phyloP scores from a whole-genome alignment of 1,139 yeast species.

The Blastobotrys ciferrii region DNA sequence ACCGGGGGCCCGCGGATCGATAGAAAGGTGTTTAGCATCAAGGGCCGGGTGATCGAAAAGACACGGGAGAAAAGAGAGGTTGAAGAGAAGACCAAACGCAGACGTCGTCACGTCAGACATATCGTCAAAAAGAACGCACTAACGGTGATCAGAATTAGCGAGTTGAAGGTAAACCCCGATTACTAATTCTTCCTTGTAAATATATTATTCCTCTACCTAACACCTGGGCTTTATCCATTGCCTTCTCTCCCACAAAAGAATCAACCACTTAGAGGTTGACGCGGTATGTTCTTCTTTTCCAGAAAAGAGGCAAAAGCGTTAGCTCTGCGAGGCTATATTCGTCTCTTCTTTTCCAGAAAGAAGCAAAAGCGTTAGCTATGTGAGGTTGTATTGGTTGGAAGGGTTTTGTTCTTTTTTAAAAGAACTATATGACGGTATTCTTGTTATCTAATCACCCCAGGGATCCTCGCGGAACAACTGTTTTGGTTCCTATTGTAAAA shows the following conservation, averaged over 20 bases:
- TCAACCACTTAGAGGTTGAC: neutral
- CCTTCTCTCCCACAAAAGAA: neutral
- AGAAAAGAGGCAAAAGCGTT: no score
- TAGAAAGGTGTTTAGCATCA: slow-evolving; percentile 54
- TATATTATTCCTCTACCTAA: neutral
- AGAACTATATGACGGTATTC: no score
- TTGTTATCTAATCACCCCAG: no score
- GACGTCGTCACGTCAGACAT: slow-evolving; percentile 82
- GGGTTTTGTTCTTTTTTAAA: no score
- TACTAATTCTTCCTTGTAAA: slow-evolving; percentile 11
- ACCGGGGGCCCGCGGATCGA: slow-evolving; percentile 53
- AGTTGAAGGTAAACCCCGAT: slow-evolving; percentile 37
- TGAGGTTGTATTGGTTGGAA: no score
- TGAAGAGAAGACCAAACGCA: slow-evolving; percentile 66
- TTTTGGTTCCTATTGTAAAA: no score
- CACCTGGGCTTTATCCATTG: no score
- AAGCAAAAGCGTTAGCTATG: no score
- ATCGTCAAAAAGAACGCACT: slow-evolving; percentile 74
- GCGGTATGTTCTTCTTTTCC: no score
- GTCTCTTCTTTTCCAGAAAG: no score
- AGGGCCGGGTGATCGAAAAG: slow-evolving; percentile 80
- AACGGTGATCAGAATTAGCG: slow-evolving; percentile 78
- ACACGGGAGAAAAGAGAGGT: slow-evolving; percentile 78
- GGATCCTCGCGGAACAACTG: no score
- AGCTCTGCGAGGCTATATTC: no score